A percentile compares a stretch with the other conserved stretches of the same genome.
Evolutionary conservation across 2,329 filamentous ascomycete species (phyloP).

Genomic region (Tolypocladium ovalisporum): DNA sequence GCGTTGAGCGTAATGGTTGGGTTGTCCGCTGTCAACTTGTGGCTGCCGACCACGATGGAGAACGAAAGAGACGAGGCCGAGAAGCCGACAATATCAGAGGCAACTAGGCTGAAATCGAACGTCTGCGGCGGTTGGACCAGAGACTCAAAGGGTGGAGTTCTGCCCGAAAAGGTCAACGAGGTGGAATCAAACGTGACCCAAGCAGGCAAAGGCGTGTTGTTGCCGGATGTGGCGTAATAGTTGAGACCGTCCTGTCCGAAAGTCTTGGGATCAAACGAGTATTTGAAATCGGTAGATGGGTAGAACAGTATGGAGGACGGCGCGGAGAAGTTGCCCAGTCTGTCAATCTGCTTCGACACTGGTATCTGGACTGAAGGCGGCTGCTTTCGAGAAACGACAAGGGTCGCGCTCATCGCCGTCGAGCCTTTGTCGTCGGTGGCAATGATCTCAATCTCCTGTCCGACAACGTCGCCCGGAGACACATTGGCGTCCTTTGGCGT

Average conservation of each 20-base stretch:
- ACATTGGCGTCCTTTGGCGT: constrained; percentile 49
- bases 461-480: constrained; percentile 39
- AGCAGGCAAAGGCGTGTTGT: constrained; percentile 74
- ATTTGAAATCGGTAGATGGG: constrained; percentile 40
- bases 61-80: constrained; percentile 56
- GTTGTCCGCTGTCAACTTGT: constrained; percentile 55
- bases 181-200: constrained; percentile 68
- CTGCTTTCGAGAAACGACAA: constrained; percentile 54
- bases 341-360: constrained; percentile 44
- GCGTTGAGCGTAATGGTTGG: constrained; percentile 46
- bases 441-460: constrained; percentile 52
- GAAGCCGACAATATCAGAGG: constrained; percentile 72
- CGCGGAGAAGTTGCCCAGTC: constrained; percentile 47
- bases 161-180: constrained; percentile 58
- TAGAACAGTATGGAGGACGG: constrained; percentile 48
- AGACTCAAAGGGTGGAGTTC: constrained; percentile 53
- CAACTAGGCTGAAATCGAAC: constrained; percentile 63
- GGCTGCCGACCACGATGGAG: constrained; percentile 59
- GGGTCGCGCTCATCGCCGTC: constrained; percentile 51
- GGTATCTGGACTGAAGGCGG: constrained; percentile 45
- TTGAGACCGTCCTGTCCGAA: constrained; percentile 51
- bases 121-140: constrained; percentile 57
- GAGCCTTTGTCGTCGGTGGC: constrained; percentile 58
- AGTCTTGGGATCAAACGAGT: constrained; percentile 44
- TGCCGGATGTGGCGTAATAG: constrained; percentile 67